phyloP scores from a whole-genome alignment of 441 rosid species.

The Omphalea diandra region DNA sequence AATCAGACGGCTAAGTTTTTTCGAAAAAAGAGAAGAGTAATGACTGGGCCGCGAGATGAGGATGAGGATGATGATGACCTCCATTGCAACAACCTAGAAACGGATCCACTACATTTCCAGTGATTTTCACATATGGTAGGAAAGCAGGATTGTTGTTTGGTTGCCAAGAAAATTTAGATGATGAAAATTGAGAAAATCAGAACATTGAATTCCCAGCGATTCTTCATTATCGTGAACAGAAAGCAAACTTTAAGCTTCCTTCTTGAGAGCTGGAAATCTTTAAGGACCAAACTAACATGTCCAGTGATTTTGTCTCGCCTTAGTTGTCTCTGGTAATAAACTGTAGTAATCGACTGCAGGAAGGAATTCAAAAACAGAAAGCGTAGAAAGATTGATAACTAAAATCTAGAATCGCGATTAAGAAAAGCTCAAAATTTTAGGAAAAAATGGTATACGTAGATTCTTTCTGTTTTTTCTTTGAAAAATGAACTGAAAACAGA shows the following conservation, averaged over 20 bases:
- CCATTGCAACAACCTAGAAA: not conserved
- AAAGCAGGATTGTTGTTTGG: constrained; percentile 4
- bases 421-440: too few species aligned
- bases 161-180: constrained; percentile 12
- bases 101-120: constrained; percentile 1
- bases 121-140: constrained; percentile 1
- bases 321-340: not conserved
- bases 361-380: not conserved
- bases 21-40: not conserved
- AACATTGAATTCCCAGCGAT: not conserved
- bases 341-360: not conserved
- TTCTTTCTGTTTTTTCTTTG: too few species aligned
- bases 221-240: not conserved
- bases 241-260: constrained; percentile 2
- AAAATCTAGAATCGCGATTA: not conserved
- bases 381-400: not conserved
- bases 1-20: constrained; percentile 13
- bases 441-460: not conserved
- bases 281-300: not conserved
- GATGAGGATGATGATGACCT: not conserved
- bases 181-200: not conserved
- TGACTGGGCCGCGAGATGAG: not conserved
- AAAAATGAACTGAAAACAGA: not conserved
- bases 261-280: not conserved
- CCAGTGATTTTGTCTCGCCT: not conserved